Base-by-base conservation (phyloP, 2,329 filamentous ascomycete genomes). In the Phaeophleospora eucalypticola region DNA sequence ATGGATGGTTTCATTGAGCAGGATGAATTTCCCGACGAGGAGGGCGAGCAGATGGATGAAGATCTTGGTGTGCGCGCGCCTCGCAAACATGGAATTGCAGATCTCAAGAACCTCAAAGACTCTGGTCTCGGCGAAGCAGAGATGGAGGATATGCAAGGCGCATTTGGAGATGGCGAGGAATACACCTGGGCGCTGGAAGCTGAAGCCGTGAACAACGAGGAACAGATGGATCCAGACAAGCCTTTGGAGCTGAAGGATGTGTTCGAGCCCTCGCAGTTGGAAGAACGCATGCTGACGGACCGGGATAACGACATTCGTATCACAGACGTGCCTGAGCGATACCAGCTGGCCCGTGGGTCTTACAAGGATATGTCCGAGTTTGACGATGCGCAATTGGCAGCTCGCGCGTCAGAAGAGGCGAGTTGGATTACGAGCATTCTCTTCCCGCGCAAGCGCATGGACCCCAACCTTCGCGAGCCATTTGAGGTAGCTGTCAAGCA, bases 1-100 rank as follows among this genome's bases (percentile, higher is more conserved):
- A 88, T 95, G 67, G 89, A 89, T 36, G 65, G 91, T 65, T 98
- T 98, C 68, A 98, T 98, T 63, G 91, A 97, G 65, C 89, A 96
- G 60, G 93, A 97, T 60, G 90, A 89, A 52, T 87, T 89, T 41
- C 87, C 89, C 41, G 89, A 95, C 56, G 89, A 94, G 53, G 84
- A 86, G 51, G 87, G 81, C 15, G 81, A 85, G 46, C 82, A 81
- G 48, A 81, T 89, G 58, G 80, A 84, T 53, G 90, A 95, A 65
- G 90, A 97, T 63, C 78, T 86, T 58, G 90, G 96, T 65, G 88
- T 97, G 51, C 88, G 89, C 45, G 81, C 89, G 33, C 88, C 90
- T 0, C 81, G 83, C 45, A 81, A 86, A 53, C 81, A 82, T 48
- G 82, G 85, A 19, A 77, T 81, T 53, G 78, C 81, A 35, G 79